These are phyloP conservation scores for Debaryomyces fabryi DNA, from an alignment of 1,139 yeast genomes.

Conservation along the genomic window DNA sequence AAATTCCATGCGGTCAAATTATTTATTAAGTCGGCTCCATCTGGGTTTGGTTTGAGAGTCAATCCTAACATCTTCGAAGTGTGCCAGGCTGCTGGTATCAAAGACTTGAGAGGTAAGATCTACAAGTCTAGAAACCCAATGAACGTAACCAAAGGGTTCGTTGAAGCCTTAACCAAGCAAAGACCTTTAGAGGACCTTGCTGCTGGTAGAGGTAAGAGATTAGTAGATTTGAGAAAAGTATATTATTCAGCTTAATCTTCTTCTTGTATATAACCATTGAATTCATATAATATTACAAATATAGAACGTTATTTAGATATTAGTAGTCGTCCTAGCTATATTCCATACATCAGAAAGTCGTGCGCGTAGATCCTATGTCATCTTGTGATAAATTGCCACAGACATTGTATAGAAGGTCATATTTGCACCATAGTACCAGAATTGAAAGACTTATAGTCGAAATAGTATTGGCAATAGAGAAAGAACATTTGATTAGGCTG, in stretches of 20 bases:
- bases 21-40: slow-evolving; percentile 82
- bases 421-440: background rate
- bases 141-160: slow-evolving; percentile 90
- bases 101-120: slow-evolving; percentile 88
- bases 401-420: background rate
- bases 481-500: background rate
- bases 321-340: background rate
- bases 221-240: slow-evolving; percentile 88
- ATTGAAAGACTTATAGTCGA: background rate
- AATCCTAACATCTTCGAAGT: slow-evolving; percentile 90
- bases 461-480: background rate
- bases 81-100: slow-evolving; percentile 93
- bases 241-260: slow-evolving; percentile 61
- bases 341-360: background rate
- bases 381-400: slow-evolving; percentile 4
- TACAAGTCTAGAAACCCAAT: slow-evolving; percentile 91
- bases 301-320: background rate
- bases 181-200: slow-evolving; percentile 87
- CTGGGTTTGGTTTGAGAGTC: slow-evolving; percentile 93
- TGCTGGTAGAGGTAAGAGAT: slow-evolving; percentile 89
- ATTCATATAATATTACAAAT: background rate
- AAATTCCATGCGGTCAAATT: slow-evolving; percentile 88
- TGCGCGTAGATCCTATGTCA: slow-evolving; percentile 1
- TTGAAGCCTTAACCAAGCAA: slow-evolving; percentile 84
- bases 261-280: slow-evolving; percentile 14